phyloP scores from a whole-genome alignment of 176 grass and related monocot species.

The Musa schizocarpa region DNA sequence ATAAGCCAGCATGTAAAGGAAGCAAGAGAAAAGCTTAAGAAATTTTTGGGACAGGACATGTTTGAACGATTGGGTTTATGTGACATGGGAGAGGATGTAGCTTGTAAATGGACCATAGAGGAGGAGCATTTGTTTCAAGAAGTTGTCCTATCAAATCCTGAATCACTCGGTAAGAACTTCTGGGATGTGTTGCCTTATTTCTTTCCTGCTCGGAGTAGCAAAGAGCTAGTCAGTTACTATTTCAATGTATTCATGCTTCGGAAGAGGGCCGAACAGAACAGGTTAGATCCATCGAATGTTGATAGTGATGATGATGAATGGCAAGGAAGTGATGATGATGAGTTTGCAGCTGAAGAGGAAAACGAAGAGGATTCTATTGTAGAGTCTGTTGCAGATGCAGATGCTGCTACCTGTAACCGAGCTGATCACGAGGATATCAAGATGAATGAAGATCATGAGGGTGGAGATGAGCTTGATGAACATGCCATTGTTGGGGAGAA shows the following conservation, averaged over 20 bases:
- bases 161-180: constrained; percentile 52
- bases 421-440: not conserved
- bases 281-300: constrained; percentile 37
- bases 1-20: constrained; percentile 61
- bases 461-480: constrained; percentile 7
- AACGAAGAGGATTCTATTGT: constrained; percentile 38
- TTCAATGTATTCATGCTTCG: constrained; percentile 80
- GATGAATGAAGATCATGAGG: not conserved
- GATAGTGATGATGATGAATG: constrained; percentile 85
- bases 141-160: constrained; percentile 47
- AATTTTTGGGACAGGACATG: constrained; percentile 34
- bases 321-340: constrained; percentile 39
- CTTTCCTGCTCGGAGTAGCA: constrained; percentile 50
- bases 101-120: constrained; percentile 51
- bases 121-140: constrained; percentile 57
- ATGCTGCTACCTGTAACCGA: constrained; percentile 19
- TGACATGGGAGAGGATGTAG: constrained; percentile 69
- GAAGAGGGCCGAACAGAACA: constrained; percentile 70
- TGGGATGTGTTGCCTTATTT: constrained; percentile 43
- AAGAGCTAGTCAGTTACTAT: constrained; percentile 77
- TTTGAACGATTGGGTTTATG: constrained; percentile 54
- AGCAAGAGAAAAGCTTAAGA: constrained; percentile 40
- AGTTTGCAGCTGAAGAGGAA: constrained; percentile 17
- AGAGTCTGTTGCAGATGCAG: constrained; percentile 32
- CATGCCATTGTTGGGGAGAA: too few species aligned